Percentiles rank a stretch among this genome's conserved stretches.
phyloP scores from a whole-genome alignment of 2,329 filamentous ascomycete species.

The Diaporthe citri region DNA sequence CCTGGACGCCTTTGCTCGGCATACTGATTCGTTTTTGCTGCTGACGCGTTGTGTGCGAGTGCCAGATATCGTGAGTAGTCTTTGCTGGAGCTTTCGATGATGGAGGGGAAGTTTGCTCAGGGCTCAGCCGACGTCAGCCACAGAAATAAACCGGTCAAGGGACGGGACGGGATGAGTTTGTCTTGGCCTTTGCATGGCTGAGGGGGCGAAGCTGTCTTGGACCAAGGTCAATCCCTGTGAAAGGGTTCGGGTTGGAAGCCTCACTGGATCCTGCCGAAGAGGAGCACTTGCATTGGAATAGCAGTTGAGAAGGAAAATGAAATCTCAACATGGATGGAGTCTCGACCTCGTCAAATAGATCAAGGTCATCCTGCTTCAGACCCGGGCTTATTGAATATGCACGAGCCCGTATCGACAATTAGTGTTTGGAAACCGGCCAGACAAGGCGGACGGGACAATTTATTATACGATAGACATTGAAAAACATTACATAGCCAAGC shows the following conservation, averaged over 20 bases:
- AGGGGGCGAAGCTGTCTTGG: slow-evolving; percentile 2
- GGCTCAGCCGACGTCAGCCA: slow-evolving; percentile 19
- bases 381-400: neutral
- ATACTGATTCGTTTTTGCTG: slow-evolving; percentile 45
- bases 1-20: slow-evolving; percentile 56
- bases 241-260: slow-evolving; percentile 21
- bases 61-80: neutral
- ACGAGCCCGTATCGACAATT: neutral
- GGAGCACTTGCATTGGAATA: neutral
- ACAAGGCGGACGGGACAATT: neutral
- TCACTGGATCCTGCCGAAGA: neutral
- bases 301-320: neutral
- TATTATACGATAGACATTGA: neutral
- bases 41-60: neutral
- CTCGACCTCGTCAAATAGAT: neutral
- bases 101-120: slow-evolving; percentile 3
- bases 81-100: neutral
- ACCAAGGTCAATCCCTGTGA: slow-evolving; percentile 15
- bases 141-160: neutral
- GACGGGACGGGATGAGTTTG: slow-evolving; percentile 3
- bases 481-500: neutral
- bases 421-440: neutral
- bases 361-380: neutral
- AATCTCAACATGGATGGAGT: neutral
- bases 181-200: slow-evolving; percentile 10